Evolutionary conservation across 495 filamentous ascomycete genomes (phyloP).

Genomic region (Rostrohypoxylon terebratum): DNA sequence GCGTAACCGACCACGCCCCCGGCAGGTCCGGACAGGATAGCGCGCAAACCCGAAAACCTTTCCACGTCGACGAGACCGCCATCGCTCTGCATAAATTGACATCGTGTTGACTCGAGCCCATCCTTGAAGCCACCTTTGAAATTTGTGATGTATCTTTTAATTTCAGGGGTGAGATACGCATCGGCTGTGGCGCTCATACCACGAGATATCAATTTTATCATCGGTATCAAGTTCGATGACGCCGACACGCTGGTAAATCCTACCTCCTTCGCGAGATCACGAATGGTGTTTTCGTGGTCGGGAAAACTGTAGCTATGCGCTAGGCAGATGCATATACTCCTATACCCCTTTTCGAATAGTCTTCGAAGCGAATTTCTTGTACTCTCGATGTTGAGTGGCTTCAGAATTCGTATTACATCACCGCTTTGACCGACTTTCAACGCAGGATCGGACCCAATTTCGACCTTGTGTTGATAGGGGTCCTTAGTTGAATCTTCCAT

Average conservation of each 20-base stretch:
- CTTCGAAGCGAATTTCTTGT: conserved; percentile 32
- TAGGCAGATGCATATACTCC: conserved; percentile 47
- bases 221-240: conserved; percentile 46
- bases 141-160: conserved; percentile 47
- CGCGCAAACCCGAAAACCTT: conserved; percentile 68
- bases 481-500: conserved; percentile 50
- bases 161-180: conserved; percentile 51
- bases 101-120: conserved; percentile 50
- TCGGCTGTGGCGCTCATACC: conserved; percentile 50
- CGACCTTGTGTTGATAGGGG: conserved; percentile 25
- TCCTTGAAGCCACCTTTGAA: conserved; percentile 64
- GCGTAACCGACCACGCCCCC: conserved; percentile 61
- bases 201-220: conserved; percentile 51
- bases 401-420: conserved; percentile 39
- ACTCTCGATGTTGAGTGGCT: conserved; percentile 38
- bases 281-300: conserved; percentile 55
- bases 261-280: conserved; percentile 58
- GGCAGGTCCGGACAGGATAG: conserved; percentile 70
- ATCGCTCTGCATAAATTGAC: conserved; percentile 52
- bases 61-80: conserved; percentile 63
- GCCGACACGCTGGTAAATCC: conserved; percentile 43
- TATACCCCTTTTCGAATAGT: conserved; percentile 42
- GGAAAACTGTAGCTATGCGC: conserved; percentile 52
- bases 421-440: conserved; percentile 34
- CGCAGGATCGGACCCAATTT: conserved; percentile 24